A percentile compares a stretch with the other conserved stretches of the same genome.
Conservation (phyloP, 495 filamentous ascomycete species). For the Penicillium egyptiacum region DNA sequence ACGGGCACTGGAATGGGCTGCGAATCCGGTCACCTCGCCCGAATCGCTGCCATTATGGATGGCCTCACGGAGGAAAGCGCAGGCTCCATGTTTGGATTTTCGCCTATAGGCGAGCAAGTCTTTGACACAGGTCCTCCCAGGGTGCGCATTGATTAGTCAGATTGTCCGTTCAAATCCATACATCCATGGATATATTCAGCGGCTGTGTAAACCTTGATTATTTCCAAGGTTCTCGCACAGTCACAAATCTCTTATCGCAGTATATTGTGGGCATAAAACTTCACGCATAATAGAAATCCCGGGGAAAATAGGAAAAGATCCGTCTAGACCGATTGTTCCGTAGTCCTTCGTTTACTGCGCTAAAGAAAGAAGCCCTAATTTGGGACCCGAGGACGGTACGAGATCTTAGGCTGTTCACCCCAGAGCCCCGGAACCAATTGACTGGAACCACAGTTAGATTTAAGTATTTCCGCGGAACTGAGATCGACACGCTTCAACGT, state of each 20-base stretch:
- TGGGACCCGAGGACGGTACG: neutral
- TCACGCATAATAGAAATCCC: neutral
- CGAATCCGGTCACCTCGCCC: no score
- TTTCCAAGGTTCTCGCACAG: neutral
- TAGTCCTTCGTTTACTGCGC: neutral
- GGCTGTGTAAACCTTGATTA: neutral
- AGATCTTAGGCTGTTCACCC: neutral
- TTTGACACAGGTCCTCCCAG: no score
- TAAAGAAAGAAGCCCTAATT: neutral
- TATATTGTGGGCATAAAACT: neutral
- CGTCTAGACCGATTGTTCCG: neutral
- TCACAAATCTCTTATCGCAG: neutral
- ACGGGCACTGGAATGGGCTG: no score
- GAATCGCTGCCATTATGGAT: no score
- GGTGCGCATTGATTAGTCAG: no score
- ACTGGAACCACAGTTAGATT: neutral
- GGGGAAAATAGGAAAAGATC: neutral
- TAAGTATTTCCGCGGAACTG: slow-evolving; percentile 31
- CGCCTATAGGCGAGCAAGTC: no score
- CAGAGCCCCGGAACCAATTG: neutral
- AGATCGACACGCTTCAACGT: slow-evolving; percentile 8
- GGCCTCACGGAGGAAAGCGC: no score
- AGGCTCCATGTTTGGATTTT: no score
- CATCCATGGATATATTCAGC: no score
- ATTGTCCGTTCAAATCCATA: no score